Conservation (phyloP, 2,329 filamentous ascomycete species). For the Penicillium expansum region DNA sequence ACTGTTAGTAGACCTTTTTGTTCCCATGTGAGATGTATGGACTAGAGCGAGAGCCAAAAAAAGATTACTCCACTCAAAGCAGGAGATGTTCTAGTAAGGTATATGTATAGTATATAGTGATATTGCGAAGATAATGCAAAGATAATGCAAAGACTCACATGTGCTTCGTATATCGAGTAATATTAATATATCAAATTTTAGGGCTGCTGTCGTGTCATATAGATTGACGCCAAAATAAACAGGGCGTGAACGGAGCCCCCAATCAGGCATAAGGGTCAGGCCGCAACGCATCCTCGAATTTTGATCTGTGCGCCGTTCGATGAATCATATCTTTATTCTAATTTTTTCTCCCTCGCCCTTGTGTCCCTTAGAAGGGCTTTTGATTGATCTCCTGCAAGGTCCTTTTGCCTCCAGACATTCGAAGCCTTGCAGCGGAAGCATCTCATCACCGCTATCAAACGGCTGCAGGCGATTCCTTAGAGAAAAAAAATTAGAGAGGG, state of each 20-base stretch:
- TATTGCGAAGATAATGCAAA: background rate
- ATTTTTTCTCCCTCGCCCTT: conserved; percentile 7
- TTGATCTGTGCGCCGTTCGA: conserved; percentile 22
- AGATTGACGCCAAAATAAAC: conserved; percentile 7
- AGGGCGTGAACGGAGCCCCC: conserved; percentile 11
- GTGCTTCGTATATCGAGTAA: background rate
- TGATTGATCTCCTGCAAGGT: conserved; percentile 26
- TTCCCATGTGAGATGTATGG: conserved; percentile 9
- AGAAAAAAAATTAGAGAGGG: background rate
- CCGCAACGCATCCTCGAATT: conserved; percentile 25
- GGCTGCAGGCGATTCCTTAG: conserved; percentile 14
- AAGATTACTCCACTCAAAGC: conserved; percentile 14
- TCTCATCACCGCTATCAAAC: conserved; percentile 12
- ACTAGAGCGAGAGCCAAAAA: conserved; percentile 5
- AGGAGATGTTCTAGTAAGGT: background rate
- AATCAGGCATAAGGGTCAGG: conserved; percentile 29
- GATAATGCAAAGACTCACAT: background rate
- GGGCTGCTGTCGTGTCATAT: conserved; percentile 4
- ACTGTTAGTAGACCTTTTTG: conserved; percentile 11
- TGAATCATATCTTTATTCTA: conserved; percentile 10
- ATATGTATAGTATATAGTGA: background rate
- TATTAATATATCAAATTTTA: background rate
- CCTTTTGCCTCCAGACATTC: conserved; percentile 25
- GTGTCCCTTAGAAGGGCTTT: conserved; percentile 9
- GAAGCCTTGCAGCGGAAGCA: conserved; percentile 26